A percentile compares a stretch with the other conserved stretches of the same genome.
Evolutionary conservation across 2,329 filamentous ascomycete species (phyloP).

Genomic region (Coleophoma eucalyptorum): DNA sequence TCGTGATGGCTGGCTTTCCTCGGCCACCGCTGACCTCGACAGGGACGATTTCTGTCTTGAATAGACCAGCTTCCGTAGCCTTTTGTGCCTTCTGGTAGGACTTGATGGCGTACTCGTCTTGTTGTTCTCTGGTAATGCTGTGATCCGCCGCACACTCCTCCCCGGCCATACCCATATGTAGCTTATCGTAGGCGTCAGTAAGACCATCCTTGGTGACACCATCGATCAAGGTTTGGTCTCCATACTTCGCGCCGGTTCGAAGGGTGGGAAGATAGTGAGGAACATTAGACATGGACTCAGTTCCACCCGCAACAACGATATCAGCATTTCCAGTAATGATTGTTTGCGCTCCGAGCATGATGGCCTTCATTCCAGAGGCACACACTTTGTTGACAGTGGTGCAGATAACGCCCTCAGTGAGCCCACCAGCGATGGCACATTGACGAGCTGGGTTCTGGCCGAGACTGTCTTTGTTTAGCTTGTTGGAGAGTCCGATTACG

Average conservation of each 20-base stretch:
- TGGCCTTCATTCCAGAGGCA: slow-evolving; percentile 89
- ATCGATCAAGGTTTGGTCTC: slow-evolving; percentile 83
- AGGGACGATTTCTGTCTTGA: slow-evolving; percentile 83
- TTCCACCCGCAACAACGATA: slow-evolving; percentile 88
- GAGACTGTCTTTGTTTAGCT: slow-evolving; percentile 50
- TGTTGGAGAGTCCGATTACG: too few relatives aligned
- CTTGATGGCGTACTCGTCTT: slow-evolving; percentile 94
- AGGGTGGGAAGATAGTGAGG: slow-evolving; percentile 92
- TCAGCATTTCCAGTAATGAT: slow-evolving; percentile 95
- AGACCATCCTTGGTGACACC: slow-evolving; percentile 92
- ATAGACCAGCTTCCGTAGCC: slow-evolving; percentile 76
- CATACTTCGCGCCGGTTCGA: slow-evolving; percentile 88
- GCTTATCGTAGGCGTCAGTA: slow-evolving; percentile 84
- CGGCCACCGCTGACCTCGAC: slow-evolving; percentile 84
- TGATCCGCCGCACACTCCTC: slow-evolving; percentile 91
- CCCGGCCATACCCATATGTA: slow-evolving; percentile 92
- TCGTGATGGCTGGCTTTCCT: slow-evolving; percentile 78
- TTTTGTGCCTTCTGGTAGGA: slow-evolving; percentile 92
- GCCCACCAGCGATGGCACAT: slow-evolving; percentile 85
- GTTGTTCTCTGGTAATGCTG: slow-evolving; percentile 74
- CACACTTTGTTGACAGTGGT: slow-evolving; percentile 99
- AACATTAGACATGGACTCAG: slow-evolving; percentile 98
- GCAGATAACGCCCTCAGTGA: slow-evolving; percentile 73
- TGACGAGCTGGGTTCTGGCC: slow-evolving; percentile 96
- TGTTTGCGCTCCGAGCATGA: slow-evolving; percentile 91